These are phyloP conservation scores for Cymbomonas tetramitiformis DNA, from an alignment of 139 green algal genomes.

Conservation along the genomic window DNA sequence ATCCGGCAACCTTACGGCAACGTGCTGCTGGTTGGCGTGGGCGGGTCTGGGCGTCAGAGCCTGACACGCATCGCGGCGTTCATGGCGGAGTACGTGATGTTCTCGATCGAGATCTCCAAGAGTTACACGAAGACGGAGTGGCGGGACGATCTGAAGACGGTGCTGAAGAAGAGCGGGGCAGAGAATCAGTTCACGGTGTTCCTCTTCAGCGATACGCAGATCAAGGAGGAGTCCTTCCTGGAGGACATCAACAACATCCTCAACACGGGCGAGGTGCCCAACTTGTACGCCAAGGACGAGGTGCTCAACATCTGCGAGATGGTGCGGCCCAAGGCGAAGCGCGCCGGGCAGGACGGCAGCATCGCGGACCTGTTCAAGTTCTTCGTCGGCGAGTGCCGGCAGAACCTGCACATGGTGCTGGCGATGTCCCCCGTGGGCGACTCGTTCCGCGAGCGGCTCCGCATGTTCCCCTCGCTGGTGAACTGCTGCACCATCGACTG, in stretches of 20 bases:
- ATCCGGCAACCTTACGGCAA: slow-evolving; percentile 59
- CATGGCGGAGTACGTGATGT: slow-evolving; percentile 36
- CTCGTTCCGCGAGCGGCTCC: slow-evolving; percentile 24
- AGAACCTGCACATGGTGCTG: slow-evolving; percentile 64
- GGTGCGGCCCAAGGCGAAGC: slow-evolving; percentile 24
- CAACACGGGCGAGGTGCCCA: slow-evolving; percentile 50
- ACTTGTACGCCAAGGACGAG: slow-evolving; percentile 48
- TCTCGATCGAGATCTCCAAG: slow-evolving; percentile 39
- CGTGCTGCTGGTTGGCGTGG: slow-evolving; percentile 63
- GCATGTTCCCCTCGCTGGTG: slow-evolving; percentile 27
- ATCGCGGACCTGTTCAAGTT: slow-evolving; percentile 45
- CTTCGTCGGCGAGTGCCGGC: slow-evolving; percentile 47
- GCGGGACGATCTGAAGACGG: slow-evolving; percentile 54
- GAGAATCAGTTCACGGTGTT: slow-evolving; percentile 48
- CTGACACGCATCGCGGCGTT: slow-evolving; percentile 55
- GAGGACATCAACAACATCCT: slow-evolving; percentile 63
- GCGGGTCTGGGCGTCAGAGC: slow-evolving; percentile 52
- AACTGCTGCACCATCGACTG: slow-evolving; percentile 37
- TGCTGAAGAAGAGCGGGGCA: slow-evolving; percentile 46
- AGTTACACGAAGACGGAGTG: slow-evolving; percentile 45
- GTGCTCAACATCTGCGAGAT: slow-evolving; percentile 44
- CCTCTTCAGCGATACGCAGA: slow-evolving; percentile 57
- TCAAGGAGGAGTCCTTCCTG: slow-evolving; percentile 48
- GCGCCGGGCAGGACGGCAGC: slow-evolving; percentile 25
- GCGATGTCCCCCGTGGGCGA: slow-evolving; percentile 49